A percentile compares a stretch with the other conserved stretches of the same genome.
phyloP scores from a whole-genome alignment of 129 eudicot genomes.

The Chrysanthemum seticuspe region DNA sequence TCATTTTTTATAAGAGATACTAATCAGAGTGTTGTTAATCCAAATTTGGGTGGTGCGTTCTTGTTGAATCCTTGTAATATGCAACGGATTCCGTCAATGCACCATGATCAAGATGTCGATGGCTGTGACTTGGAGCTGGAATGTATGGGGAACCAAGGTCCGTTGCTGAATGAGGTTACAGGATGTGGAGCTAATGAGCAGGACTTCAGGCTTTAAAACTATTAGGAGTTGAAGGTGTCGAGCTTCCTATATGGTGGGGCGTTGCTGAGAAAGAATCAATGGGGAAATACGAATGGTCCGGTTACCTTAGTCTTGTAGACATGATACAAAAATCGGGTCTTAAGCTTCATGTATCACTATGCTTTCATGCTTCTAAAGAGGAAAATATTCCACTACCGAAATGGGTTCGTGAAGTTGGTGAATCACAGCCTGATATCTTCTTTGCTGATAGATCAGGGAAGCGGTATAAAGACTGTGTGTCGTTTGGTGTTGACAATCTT shows the following conservation, averaged over 20 bases:
- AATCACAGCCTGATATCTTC: constrained; percentile 55
- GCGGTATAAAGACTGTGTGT: constrained; percentile 61
- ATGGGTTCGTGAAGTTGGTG: constrained; percentile 68
- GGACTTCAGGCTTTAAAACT: constrained; percentile 80
- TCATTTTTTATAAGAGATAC: too few species aligned
- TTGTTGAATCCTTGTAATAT: constrained; percentile 76
- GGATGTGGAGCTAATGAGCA: constrained; percentile 53
- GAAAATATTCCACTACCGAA: constrained; percentile 57
- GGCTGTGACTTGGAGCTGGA: constrained; percentile 70
- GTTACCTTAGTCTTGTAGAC: constrained; percentile 70
- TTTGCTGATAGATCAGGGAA: constrained; percentile 71
- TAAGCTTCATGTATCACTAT: constrained; percentile 67
- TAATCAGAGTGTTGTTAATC: too few species aligned
- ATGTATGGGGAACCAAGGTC: constrained; percentile 65
- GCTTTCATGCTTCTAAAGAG: constrained; percentile 66
- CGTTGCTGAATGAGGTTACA: constrained; percentile 40
- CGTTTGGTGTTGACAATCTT: constrained; percentile 73
- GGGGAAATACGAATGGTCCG: constrained; percentile 86
- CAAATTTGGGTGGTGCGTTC: too few species aligned
- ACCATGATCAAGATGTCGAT: constrained; percentile 46
- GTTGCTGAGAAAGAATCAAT: constrained; percentile 58
- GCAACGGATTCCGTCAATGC: constrained; percentile 45
- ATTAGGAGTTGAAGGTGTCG: constrained; percentile 85
- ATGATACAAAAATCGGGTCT: constrained; percentile 70
- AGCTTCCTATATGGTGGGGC: constrained; percentile 96